A percentile compares a stretch with the other conserved stretches of the same genome.
Evolutionary conservation across 75 land plant species (phyloP).

Genomic region (Pinus tabuliformis): DNA sequence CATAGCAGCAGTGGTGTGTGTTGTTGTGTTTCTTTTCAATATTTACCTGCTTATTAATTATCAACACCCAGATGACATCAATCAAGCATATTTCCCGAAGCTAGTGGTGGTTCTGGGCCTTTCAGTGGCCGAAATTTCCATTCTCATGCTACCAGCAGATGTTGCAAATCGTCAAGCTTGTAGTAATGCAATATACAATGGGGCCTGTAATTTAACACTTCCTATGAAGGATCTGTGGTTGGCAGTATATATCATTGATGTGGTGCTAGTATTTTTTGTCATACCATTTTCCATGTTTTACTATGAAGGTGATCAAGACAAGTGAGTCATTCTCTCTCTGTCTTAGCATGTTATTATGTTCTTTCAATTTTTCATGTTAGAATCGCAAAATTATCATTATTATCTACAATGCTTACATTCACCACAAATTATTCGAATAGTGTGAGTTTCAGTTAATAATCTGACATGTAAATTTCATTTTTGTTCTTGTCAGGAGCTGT

Average conservation of each 20-base stretch:
- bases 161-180: constrained; percentile 96
- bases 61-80: constrained; percentile 94
- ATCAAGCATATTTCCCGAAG: constrained; percentile 98
- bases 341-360: constrained; percentile 1
- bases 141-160: constrained; percentile 81
- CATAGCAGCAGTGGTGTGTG: constrained; percentile 78
- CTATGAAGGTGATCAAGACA: constrained; percentile 98
- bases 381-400: neutral
- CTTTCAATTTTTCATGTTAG: neutral
- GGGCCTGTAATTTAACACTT: constrained; percentile 84
- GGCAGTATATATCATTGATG: constrained; percentile 79
- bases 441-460: neutral
- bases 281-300: constrained; percentile 96
- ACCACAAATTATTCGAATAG: neutral
- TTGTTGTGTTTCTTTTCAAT: constrained; percentile 77
- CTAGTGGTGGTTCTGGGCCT: constrained; percentile 89
- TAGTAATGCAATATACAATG: constrained; percentile 62
- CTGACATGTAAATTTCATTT: neutral
- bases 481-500: constrained; percentile 45
- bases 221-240: constrained; percentile 99
- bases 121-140: constrained; percentile 65
- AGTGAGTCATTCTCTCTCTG: constrained; percentile 32
- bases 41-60: constrained; percentile 89
- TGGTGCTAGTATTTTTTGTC: constrained; percentile 89
- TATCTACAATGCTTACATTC: neutral